Conservation (phyloP, 2,329 filamentous ascomycete species). For the Apiospora pterosperma region DNA sequence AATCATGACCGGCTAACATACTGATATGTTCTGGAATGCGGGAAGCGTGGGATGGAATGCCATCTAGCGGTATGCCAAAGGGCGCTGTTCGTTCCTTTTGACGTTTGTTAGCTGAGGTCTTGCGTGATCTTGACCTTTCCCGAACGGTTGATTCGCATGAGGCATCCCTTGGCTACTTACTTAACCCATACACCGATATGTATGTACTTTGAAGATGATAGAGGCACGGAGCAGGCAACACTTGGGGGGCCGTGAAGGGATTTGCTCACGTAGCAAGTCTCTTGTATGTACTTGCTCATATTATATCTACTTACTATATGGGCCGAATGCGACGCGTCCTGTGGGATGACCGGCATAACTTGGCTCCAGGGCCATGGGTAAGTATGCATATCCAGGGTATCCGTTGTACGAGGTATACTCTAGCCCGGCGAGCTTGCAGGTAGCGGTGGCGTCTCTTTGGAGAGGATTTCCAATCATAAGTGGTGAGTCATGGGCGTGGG, state of each 20-base stretch:
- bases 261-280: not conserved
- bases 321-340: constrained; percentile 9
- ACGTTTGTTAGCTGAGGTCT: constrained; percentile 8
- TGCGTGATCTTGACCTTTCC: constrained; percentile 10
- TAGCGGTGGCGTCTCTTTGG: not conserved
- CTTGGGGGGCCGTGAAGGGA: no score
- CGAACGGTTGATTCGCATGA: constrained; percentile 7
- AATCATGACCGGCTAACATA: constrained; percentile 6
- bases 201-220: not conserved
- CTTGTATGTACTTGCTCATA: not conserved
- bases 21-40: not conserved
- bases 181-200: not conserved
- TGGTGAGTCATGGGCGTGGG: not conserved
- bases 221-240: not conserved
- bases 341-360: constrained; percentile 9
- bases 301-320: not conserved
- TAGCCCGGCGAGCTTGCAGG: not conserved
- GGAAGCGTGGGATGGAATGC: constrained; percentile 1
- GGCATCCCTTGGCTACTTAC: constrained; percentile 4
- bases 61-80: not conserved
- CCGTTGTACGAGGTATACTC: no score
- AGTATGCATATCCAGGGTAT: no score
- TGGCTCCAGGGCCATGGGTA: not conserved
- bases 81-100: not conserved
- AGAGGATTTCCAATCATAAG: not conserved